Evolutionary conservation across 768 basidiomycete genomes (phyloP), one percentile per base, ranked within the genome.

Genomic region (Xanthoconium purpureum): DNA sequence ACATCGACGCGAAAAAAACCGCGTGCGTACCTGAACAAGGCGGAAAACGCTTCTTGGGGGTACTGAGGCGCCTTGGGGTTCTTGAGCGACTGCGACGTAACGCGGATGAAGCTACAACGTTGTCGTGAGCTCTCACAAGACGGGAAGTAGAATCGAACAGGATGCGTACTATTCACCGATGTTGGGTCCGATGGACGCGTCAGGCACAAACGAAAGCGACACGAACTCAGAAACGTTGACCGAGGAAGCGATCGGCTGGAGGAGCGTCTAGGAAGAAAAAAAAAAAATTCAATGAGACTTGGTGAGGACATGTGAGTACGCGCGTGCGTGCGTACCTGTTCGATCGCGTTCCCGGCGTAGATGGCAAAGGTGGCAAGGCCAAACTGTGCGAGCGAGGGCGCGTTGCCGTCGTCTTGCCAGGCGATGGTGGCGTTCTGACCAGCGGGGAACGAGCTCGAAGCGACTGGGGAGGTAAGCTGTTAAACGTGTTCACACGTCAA

Each of bases 1-100:
- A 14, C 14, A 1, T 14, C 28, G 12, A 29, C 8, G 28, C 12
- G 28, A 17, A 12, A 5, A 30, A 17, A 5, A 32, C 9, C 5
- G n/a, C 5, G 74, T 85, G 74, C 87, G 60, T 66, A 92, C 91
- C 75, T 75, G 77, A 91, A 94, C 63, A 81, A 82, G 60, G 91
- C 80, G 8, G 90, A 91, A 78, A 92, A 95, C 0, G 89, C 84
- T 59, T 87, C 74, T 44, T 79, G 81, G 5, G 79, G 80, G 74
- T 75, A 88, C 52, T 80, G 74, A 14, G 85, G 72, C 53, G 79
- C 67, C 3, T 66, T 64, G 30, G 83, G 46, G 67, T 88, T 83
- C 68, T 78, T 86, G 43, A 81, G 61, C 52, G 37, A 63, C 36
- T 78, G 60, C 0, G 91, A 91, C 55, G 88, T 80, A 65, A 89